Percentiles rank a stretch among this genome's conserved stretches.
Evolutionary conservation across 2,329 filamentous ascomycete species (phyloP).

Genomic region (Salinomyces thailandicus): DNA sequence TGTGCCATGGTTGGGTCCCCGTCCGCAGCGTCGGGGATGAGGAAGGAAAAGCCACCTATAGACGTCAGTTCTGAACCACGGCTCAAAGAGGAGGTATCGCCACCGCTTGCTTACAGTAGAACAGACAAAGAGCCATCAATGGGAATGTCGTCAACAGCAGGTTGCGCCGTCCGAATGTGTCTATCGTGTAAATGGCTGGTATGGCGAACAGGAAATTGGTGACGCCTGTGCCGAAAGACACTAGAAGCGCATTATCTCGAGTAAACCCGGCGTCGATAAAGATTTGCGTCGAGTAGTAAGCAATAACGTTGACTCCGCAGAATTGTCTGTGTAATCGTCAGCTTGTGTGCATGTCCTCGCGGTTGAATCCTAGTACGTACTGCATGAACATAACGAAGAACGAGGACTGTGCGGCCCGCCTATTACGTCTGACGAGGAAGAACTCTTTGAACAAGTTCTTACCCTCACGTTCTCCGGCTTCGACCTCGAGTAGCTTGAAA

Average conservation of each 20-base stretch:
- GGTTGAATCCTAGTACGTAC: too few relatives aligned
- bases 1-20: slow-evolving; percentile 26
- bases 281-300: slow-evolving; percentile 23
- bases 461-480: not conserved
- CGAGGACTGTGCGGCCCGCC: not conserved
- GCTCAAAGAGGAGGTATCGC: too few relatives aligned
- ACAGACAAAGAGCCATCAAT: slow-evolving; percentile 38
- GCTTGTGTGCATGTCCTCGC: too few relatives aligned
- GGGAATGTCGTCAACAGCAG: slow-evolving; percentile 34
- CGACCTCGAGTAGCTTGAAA: not conserved
- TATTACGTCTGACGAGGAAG: not conserved
- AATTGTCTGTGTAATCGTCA: too few relatives aligned
- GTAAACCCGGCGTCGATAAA: slow-evolving; percentile 20
- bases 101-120: too few relatives aligned
- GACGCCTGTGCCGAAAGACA: slow-evolving; percentile 24
- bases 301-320: slow-evolving; percentile 22
- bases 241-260: slow-evolving; percentile 17
- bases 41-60: slow-evolving; percentile 37
- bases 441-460: not conserved
- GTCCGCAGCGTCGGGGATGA: slow-evolving; percentile 27
- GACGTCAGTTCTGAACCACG: too few relatives aligned
- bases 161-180: slow-evolving; percentile 35
- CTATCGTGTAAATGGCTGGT: slow-evolving; percentile 37
- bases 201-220: slow-evolving; percentile 20
- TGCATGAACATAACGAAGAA: slow-evolving; percentile 23